Base-by-base conservation (phyloP, 2,329 filamentous ascomycete species). In the Epichloe glyceriae region DNA sequence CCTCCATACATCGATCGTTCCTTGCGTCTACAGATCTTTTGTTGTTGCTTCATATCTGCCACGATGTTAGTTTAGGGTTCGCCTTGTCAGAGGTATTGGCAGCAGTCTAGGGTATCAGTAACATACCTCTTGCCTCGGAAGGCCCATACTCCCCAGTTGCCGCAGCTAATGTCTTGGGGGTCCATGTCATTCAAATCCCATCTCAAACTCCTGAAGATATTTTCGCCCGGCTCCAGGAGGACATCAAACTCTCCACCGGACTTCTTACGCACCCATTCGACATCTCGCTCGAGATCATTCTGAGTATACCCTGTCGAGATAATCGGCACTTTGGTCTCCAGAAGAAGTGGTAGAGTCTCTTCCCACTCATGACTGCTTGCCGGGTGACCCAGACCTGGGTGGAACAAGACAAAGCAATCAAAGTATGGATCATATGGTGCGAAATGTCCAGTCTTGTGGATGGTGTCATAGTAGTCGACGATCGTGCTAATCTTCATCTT, bases 181-280 rank as follows among this genome's bases (percentile, higher is more conserved):
- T 96, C 93, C 56, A 93, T 72, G 63, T 98, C 94, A 62, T 98
- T 96, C 62, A 98, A 68, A 69, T 98, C 94, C 94, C 94, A 98
- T 61, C 91, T 77, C 64, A 96, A 69, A 70, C 93, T 98, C 61
- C 91, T 79, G 73, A 98, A 98, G 15, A 76, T 77, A 63, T 98
- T 98, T 75, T 97, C 90, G 38, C 89, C 90, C 0, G 94, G 93
- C 67, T 95, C 80, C 61, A 98, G 74, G 53, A 98, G 71, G 39
- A 98, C 74, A 63, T 98, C 93, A 64, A 96, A 91, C 68, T 98
- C 93, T 19, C 90, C 90, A 3, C 79, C 79, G 47, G 86, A 88
- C 55, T 88, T 89, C 62, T 91, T 83, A 64, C 84, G 76, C 30
- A 98, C 86, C 84, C 88, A 96, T 38, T 88, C 80, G 46, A 95